Evolutionary conservation across 176 grass and related monocot genomes (phyloP).

Genomic region (Raddia guianensis): DNA sequence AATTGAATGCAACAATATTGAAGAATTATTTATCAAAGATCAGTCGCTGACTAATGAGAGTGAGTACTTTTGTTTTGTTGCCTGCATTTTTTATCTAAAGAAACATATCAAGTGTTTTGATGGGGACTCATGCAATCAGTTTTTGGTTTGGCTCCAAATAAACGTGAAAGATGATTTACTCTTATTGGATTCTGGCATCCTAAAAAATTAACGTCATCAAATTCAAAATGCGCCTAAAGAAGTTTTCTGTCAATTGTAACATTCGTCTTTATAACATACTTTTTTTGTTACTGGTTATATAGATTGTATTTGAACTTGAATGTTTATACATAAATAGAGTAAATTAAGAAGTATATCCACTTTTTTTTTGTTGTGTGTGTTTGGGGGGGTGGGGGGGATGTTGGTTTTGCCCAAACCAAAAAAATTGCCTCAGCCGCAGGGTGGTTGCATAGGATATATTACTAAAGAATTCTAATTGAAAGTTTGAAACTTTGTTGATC

Average conservation of each 20-base stretch:
- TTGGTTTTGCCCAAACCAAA: not conserved
- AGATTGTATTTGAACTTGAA: not conserved
- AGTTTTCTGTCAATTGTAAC: not conserved
- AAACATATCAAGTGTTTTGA: not conserved
- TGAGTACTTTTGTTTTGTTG: slow-evolving; percentile 61
- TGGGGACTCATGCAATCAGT: not conserved
- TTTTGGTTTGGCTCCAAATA: not conserved
- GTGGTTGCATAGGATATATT: not conserved
- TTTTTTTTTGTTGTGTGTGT: not conserved
- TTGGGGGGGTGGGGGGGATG: not conserved
- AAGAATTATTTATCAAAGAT: slow-evolving; percentile 91
- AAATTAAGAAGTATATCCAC: not conserved
- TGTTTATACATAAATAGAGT: not conserved
- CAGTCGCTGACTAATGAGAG: slow-evolving; percentile 93
- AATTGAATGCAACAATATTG: slow-evolving; percentile 89
- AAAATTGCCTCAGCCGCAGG: not conserved
- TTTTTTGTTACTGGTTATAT: not conserved
- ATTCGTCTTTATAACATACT: not conserved
- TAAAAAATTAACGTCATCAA: not conserved
- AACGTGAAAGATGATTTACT: not conserved
- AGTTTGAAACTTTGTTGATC: slow-evolving; percentile 35
- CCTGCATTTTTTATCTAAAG: slow-evolving; percentile 8
- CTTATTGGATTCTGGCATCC: not conserved
- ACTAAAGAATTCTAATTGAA: slow-evolving; percentile 10
- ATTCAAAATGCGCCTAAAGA: not conserved